These are phyloP conservation scores for Coemansia sp. DNA, from an alignment of 192 early-diverging fungal species.

Conservation along the genomic window DNA sequence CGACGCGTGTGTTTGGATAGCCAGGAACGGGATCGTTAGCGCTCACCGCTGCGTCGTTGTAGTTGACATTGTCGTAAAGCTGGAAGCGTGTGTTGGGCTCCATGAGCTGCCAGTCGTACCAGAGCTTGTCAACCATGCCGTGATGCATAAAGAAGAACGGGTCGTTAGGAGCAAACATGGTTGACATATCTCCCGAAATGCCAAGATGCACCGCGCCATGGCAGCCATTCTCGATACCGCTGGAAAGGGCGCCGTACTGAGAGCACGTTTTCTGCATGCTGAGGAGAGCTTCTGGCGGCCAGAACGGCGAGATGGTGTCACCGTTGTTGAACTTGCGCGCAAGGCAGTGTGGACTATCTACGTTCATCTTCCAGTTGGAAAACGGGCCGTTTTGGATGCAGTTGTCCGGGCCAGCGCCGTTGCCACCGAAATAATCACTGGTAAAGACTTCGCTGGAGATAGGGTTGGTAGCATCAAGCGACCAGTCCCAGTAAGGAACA, in stretches of 20 bases:
- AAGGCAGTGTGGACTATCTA: slow-evolving; percentile 45
- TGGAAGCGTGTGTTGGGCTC: slow-evolving; percentile 40
- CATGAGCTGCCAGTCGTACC: slow-evolving; percentile 60
- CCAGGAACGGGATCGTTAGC: slow-evolving; percentile 45
- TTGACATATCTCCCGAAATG: slow-evolving; percentile 56
- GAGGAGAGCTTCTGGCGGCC: slow-evolving; percentile 52
- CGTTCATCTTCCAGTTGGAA: slow-evolving; percentile 45
- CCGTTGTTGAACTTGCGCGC: slow-evolving; percentile 54
- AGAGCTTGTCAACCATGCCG: slow-evolving; percentile 63
- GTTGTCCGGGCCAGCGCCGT: slow-evolving; percentile 33
- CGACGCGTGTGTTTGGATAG: slow-evolving; percentile 39
- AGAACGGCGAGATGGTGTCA: slow-evolving; percentile 47
- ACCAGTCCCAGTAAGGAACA: slow-evolving; percentile 59
- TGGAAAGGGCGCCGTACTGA: slow-evolving; percentile 50
- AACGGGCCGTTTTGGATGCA: slow-evolving; percentile 48
- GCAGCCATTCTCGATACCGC: slow-evolving; percentile 54
- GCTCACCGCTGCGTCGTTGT: slow-evolving; percentile 25
- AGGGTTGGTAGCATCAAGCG: slow-evolving; percentile 51
- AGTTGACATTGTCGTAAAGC: slow-evolving; percentile 50
- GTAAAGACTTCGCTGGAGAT: slow-evolving; percentile 36
- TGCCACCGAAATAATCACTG: slow-evolving; percentile 53
- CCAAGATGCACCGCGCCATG: slow-evolving; percentile 57
- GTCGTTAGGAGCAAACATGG: slow-evolving; percentile 61
- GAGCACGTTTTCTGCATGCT: slow-evolving; percentile 46
- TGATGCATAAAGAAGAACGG: slow-evolving; percentile 69